phyloP scores from a whole-genome alignment of 805 yeast species.

The Candida vartiovaarae region DNA sequence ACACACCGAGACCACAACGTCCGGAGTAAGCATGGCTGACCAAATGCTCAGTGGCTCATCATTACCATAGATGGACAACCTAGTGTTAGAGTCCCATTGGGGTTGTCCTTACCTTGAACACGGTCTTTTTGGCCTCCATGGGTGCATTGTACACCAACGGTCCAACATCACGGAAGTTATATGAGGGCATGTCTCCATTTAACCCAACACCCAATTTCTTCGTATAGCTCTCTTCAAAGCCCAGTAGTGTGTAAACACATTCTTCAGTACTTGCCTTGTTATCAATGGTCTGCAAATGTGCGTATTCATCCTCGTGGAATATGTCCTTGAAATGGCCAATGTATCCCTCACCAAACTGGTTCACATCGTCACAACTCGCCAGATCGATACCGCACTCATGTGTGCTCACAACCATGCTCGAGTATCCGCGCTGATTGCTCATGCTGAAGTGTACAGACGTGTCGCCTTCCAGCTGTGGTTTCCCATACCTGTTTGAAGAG shows the following conservation, averaged over 20 bases:
- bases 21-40: constrained; percentile 19
- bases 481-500: constrained; percentile 40
- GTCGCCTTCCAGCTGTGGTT: constrained; percentile 38
- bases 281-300: constrained; percentile 21
- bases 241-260: constrained; percentile 57
- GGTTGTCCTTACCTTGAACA: not conserved
- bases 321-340: constrained; percentile 35
- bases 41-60: constrained; percentile 9
- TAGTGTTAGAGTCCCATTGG: constrained; percentile 5
- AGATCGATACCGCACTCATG: constrained; percentile 40
- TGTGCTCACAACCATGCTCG: constrained; percentile 36
- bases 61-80: constrained; percentile 4
- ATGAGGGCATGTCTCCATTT: constrained; percentile 25
- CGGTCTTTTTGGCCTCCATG: not conserved
- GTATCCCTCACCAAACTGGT: constrained; percentile 21
- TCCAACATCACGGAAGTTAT: constrained; percentile 23
- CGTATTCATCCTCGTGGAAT: constrained; percentile 32
- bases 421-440: constrained; percentile 48
- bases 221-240: constrained; percentile 73
- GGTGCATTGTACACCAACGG: not conserved
- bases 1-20: constrained; percentile 8
- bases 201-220: constrained; percentile 62
- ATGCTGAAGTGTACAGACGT: constrained; percentile 41
- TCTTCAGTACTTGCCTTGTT: constrained; percentile 12
- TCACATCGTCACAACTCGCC: constrained; percentile 30